These are phyloP conservation scores for Syzygium malaccense DNA, from an alignment of 441 rosid genomes.

Conservation along the genomic window DNA sequence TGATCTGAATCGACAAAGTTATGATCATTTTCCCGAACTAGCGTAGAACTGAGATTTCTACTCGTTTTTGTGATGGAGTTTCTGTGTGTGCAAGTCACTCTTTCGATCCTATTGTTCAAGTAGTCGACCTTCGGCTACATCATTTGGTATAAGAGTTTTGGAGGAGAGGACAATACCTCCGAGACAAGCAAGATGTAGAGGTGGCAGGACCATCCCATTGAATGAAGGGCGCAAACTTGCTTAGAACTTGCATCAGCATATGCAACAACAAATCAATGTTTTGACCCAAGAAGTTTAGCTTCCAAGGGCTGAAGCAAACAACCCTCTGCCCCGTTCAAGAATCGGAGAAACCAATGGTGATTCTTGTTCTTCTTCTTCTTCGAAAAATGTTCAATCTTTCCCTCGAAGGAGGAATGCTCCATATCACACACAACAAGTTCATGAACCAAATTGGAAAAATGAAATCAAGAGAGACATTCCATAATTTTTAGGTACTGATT, in stretches of 20 bases:
- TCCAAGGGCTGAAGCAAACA: neutral
- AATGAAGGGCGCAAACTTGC: neutral
- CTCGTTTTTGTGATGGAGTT: too few species aligned
- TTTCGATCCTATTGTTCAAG: too few species aligned
- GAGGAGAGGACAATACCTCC: neutral
- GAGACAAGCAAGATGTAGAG: neutral
- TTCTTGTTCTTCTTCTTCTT: neutral
- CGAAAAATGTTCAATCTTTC: neutral
- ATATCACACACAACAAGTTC: neutral
- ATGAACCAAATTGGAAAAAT: neutral
- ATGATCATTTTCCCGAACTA: too few species aligned
- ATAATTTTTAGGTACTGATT: neutral
- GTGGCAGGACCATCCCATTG: neutral
- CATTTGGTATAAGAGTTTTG: too few species aligned
- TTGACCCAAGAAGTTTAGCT: neutral
- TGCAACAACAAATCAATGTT: neutral
- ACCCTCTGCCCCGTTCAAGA: neutral
- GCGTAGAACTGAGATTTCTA: too few species aligned
- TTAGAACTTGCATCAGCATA: neutral
- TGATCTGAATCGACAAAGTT: too few species aligned
- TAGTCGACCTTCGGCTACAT: too few species aligned
- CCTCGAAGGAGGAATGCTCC: neutral
- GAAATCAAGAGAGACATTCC: neutral
- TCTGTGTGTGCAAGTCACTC: too few species aligned
- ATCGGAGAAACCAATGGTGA: neutral